Evolutionary conservation across 176 grass and related monocot genomes (phyloP).

Genomic region (Raddia distichophylla): DNA sequence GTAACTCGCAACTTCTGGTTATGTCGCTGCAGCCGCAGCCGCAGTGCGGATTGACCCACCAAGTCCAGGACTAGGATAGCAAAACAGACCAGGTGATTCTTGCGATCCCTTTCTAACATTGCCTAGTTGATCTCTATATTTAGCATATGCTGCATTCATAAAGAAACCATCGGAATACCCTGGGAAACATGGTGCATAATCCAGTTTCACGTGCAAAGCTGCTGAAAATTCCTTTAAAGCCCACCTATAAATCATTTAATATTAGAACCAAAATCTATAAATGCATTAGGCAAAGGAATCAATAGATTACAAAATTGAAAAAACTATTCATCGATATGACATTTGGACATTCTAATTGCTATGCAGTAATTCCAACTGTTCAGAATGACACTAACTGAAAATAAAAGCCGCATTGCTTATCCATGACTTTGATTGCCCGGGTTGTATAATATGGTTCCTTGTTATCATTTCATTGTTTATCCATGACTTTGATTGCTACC

Average conservation of each 20-base stretch:
- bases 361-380: conserved; percentile 11
- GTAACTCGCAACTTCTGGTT: no score
- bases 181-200: conserved; percentile 97
- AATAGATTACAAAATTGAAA: conserved; percentile 3
- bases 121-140: conserved; percentile 85
- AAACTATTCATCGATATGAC: neutral
- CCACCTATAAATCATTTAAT: conserved; percentile 63
- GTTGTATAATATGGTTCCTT: no score
- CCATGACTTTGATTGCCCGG: no score
- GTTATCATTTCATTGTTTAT: no score
- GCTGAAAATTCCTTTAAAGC: conserved; percentile 94
- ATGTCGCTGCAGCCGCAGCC: no score
- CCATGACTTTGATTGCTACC: no score
- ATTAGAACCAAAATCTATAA: conserved; percentile 29
- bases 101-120: conserved; percentile 97
- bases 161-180: conserved; percentile 54
- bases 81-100: no score
- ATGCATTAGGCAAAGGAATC: conserved; percentile 15
- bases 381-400: no score
- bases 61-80: no score
- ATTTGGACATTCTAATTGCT: neutral
- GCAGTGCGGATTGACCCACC: no score
- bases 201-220: conserved; percentile 95
- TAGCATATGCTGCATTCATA: conserved; percentile 86
- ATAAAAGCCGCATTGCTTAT: no score